These are phyloP conservation scores for Phytophthora europaea DNA, from an alignment of 352 stramenopile genomes.

Conservation along the genomic window DNA sequence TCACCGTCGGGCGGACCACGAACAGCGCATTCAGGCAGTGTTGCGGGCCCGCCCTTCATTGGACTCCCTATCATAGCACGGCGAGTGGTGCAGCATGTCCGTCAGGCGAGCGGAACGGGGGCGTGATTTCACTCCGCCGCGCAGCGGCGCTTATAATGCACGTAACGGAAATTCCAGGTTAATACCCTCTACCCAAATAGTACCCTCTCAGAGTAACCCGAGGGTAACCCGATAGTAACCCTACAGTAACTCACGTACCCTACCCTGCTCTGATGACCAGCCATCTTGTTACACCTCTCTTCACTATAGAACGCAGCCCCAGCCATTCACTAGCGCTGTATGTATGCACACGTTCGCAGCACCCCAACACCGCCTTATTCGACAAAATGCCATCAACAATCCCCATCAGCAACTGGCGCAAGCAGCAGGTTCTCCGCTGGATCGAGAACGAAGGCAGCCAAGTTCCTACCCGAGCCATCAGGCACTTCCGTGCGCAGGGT, in stretches of 20 bases:
- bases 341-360: too few species aligned
- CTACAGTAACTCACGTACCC: background rate
- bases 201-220: constrained; percentile 1
- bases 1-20: too few species aligned
- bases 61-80: too few species aligned
- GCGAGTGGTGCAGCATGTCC: too few species aligned
- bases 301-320: background rate
- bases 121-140: too few species aligned
- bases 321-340: background rate
- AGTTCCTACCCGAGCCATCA: constrained; percentile 10
- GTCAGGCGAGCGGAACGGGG: too few species aligned
- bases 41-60: too few species aligned
- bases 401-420: constrained; percentile 10
- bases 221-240: too few species aligned
- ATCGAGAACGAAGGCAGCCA: constrained; percentile 13
- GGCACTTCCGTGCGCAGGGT: constrained; percentile 15
- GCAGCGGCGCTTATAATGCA: too few species aligned
- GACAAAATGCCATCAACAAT: constrained; percentile 6
- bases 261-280: background rate
- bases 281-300: background rate
- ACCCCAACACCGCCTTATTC: background rate
- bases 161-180: constrained; percentile 5
- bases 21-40: too few species aligned
- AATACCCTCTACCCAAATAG: constrained; percentile 9
- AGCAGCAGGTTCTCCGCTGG: constrained; percentile 5